Evolutionary conservation across 371 early-diverging fungal species (phyloP), one percentile per base, ranked within the genome.

Genomic region (Dinochytrium kinnereticum): DNA sequence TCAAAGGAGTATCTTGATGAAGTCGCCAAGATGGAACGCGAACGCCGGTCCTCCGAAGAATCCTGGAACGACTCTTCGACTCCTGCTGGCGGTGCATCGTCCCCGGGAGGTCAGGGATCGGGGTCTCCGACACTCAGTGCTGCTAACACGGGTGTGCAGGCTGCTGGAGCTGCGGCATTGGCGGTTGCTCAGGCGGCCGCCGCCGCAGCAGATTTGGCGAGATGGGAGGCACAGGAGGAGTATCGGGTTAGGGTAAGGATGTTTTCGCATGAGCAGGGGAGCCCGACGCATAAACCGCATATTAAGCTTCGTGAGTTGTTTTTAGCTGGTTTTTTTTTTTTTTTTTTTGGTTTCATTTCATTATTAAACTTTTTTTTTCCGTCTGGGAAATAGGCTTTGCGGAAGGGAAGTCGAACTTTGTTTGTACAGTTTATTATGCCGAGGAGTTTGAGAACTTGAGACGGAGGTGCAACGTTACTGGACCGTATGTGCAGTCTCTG

Each of bases 381-480:
- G 21, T 30, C 24, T 57, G 21, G 31, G 53, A 33, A 0, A 13
- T 61, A 86, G 91, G 91, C 39, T 93, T 95, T 64, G 76, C 87
- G 44, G 93, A 93, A 64, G 96, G 93, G 0, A 85, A 90, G 3
- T 90, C 93, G 0, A 36, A 49, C 28, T 61, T 74, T 34, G 26
- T 51, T 59, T 97, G 97, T 88, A 93, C 92, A 70, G 91, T 96
- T 19, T 97, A 91, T 74, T 98, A 90, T 80, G 94, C 95, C 17
- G 94, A 95, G 69, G 95, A 97, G 76, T 98, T 98, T 80, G 95
- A 96, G 73, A 91, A 91, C 0, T 81, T 98, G 57, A 86, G 98
- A 26, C 87, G 91, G 31, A 89, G 91, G 67, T 94, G 94, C 73
- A 92, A 91, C 17, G 91, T 94, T 69, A 94, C 93, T 39, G 91